A percentile compares a stretch with the other conserved stretches of the same genome.
Conservation (phyloP, 495 filamentous ascomycete species). For the Melanomma pulvis-pyrius region DNA sequence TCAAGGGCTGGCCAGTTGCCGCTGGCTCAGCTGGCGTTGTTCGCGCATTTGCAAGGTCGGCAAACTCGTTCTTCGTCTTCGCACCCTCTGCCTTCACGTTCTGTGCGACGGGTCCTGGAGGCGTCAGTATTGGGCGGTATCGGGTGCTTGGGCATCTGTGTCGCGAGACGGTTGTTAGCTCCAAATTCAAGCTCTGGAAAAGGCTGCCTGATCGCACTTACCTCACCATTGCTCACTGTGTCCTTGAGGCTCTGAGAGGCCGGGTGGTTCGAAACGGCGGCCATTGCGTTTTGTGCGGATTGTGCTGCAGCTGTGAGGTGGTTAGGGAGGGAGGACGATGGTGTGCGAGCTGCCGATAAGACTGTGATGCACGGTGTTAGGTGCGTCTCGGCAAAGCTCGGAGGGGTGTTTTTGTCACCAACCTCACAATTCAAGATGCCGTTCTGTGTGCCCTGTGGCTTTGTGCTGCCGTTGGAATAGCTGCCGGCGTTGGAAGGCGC, state of each 20-base stretch:
- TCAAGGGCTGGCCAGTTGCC: slow-evolving; percentile 84
- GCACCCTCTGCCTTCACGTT: slow-evolving; percentile 72
- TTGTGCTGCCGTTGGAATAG: slow-evolving; percentile 25
- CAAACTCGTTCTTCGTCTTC: slow-evolving; percentile 73
- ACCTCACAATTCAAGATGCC: slow-evolving; percentile 45
- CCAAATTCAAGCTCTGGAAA: neutral
- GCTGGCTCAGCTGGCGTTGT: slow-evolving; percentile 68
- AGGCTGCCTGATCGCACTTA: slow-evolving; percentile 20
- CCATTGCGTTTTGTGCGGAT: slow-evolving; percentile 40
- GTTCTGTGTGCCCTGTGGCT: slow-evolving; percentile 36
- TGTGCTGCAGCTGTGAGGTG: slow-evolving; percentile 43
- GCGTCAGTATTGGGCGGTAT: slow-evolving; percentile 17
- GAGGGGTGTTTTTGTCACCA: slow-evolving; percentile 28
- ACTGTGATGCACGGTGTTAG: slow-evolving; percentile 31
- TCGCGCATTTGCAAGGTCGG: slow-evolving; percentile 71
- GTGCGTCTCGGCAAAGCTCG: slow-evolving; percentile 36
- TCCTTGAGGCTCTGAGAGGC: slow-evolving; percentile 43
- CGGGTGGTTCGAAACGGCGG: slow-evolving; percentile 45
- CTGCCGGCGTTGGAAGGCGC: slow-evolving; percentile 25
- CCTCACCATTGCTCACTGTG: slow-evolving; percentile 43
- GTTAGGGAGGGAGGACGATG: slow-evolving; percentile 23
- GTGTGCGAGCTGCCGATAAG: slow-evolving; percentile 37
- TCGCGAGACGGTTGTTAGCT: slow-evolving; percentile 32
- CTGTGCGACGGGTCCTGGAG: slow-evolving; percentile 72
- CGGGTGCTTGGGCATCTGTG: slow-evolving; percentile 18